Base-by-base conservation (phyloP, 305 asterid genomes). In the Fraxinus xanthoxyloides region DNA sequence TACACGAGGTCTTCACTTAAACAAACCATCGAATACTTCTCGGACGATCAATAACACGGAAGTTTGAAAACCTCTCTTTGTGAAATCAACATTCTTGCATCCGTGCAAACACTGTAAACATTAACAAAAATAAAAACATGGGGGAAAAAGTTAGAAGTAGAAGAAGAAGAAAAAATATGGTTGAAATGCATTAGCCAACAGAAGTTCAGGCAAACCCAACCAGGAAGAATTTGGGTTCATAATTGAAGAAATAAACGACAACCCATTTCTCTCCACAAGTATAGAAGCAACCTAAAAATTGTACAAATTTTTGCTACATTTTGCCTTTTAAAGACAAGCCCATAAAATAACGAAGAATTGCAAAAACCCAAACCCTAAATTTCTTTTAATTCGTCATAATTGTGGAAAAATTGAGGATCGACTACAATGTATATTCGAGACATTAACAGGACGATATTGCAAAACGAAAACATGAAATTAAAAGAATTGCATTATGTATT, bases 1-100 rank as follows among this genome's bases (percentile, higher is more conserved):
- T 81, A 84, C 87, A 83, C 81, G 73, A 88, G 72, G 75, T 80
- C 67, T 78, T 78, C 79, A 82, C 40, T 35, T 23, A 46, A 77
- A 65, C 67, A 77, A 84, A 76, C 56, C 80, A 84, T 72, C 35
- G 35, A 77, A 28, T 79, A 43, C 84, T 77, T 34, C 59, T 77
- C 70, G 17, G 32, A 26, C 34, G 17, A 8, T 54, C 54, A 28
- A 10, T 12, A 61, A 24, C 78, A 34, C 48, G 10, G 7, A 48
- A 67, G 26, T 5, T 46, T 2, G 32, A 7, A 38, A 54, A 30
- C 26, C 59, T 30, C 72, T 77, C 77, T 34, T 17, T 19, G 32
- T 24, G 81, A 73, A 67, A 19, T 46, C 77, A 82, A 54, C 48
- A 59, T 17, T 51, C 74, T 28, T 21, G 72, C 69, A 21, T 76